Conservation (phyloP, 2,329 filamentous ascomycete genomes). For the Sphaerulina vaccinii region DNA sequence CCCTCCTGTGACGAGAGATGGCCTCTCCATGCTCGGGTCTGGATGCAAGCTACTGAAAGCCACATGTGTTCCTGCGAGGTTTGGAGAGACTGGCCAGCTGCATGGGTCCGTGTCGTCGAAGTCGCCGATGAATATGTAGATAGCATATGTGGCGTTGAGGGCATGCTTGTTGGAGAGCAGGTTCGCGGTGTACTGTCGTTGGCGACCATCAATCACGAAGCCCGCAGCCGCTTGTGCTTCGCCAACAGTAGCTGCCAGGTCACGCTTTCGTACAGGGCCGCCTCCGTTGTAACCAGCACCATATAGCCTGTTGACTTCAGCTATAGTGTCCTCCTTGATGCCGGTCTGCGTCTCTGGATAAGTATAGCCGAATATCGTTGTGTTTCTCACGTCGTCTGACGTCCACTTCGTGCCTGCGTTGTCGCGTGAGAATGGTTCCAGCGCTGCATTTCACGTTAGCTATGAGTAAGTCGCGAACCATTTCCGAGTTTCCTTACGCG, state of each 20-base stretch:
- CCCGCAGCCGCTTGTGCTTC: constrained; percentile 24
- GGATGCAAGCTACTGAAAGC: constrained; percentile 35
- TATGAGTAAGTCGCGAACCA: neutral
- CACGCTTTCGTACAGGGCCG: constrained; percentile 17
- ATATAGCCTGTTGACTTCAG: constrained; percentile 62
- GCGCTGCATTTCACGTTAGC: constrained; percentile 17
- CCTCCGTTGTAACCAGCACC: constrained; percentile 43
- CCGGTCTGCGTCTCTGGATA: constrained; percentile 64
- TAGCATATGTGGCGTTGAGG: constrained; percentile 59
- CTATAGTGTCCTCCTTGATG: constrained; percentile 46
- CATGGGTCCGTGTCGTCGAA: constrained; percentile 44
- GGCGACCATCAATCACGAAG: constrained; percentile 42
- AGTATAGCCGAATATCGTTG: constrained; percentile 67
- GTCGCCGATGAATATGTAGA: constrained; percentile 68
- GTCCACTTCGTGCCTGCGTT: constrained; percentile 64
- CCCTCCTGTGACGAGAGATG: constrained; percentile 27
- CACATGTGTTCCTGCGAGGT: constrained; percentile 62
- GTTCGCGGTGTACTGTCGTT: constrained; percentile 68
- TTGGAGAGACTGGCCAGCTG: constrained; percentile 54
- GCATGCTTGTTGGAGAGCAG: constrained; percentile 62
- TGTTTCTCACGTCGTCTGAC: constrained; percentile 60
- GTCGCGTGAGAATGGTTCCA: constrained; percentile 61
- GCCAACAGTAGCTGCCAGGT: constrained; percentile 14
- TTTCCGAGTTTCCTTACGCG: constrained; percentile 22
- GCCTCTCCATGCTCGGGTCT: neutral